Evolutionary conservation across 805 yeast species (phyloP).

Genomic region (Cyberlindnera maritima): DNA sequence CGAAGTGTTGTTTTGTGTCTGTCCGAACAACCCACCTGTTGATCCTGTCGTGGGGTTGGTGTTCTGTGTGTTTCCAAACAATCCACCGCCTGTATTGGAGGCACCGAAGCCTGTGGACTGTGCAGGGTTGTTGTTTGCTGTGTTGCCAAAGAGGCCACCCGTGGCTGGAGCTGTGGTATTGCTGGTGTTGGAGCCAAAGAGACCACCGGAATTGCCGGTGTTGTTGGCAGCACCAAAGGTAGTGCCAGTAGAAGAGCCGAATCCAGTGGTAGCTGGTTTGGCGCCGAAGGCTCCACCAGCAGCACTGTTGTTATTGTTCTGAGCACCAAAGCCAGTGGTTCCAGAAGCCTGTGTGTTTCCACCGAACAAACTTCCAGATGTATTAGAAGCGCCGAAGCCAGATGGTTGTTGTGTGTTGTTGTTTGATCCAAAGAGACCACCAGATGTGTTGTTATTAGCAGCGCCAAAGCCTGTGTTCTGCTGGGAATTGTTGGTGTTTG

Average conservation of each 20-base stretch:
- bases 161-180: conserved; percentile 6
- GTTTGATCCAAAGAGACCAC: conserved; percentile 34
- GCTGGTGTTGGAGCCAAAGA: conserved; percentile 4
- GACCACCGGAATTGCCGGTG: background rate
- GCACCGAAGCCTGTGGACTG: background rate
- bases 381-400: conserved; percentile 1
- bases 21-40: conserved; percentile 1
- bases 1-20: background rate
- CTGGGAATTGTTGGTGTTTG: conserved; percentile 2
- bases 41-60: background rate
- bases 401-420: conserved; percentile 12
- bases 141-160: conserved; percentile 34
- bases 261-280: conserved; percentile 9
- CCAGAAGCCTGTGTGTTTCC: conserved; percentile 15
- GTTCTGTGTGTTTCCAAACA: conserved; percentile 1
- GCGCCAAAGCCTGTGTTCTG: conserved; percentile 26
- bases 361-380: conserved; percentile 4
- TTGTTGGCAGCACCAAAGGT: conserved; percentile 9
- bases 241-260: conserved; percentile 28
- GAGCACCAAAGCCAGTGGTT: conserved; percentile 5
- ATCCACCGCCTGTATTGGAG: conserved; percentile 14
- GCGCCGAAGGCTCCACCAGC: conserved; percentile 34
- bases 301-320: background rate
- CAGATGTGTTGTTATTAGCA: background rate
- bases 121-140: conserved; percentile 9